Evolutionary conservation across 2,329 filamentous ascomycete species (phyloP).

Genomic region (Capronia coronata): DNA sequence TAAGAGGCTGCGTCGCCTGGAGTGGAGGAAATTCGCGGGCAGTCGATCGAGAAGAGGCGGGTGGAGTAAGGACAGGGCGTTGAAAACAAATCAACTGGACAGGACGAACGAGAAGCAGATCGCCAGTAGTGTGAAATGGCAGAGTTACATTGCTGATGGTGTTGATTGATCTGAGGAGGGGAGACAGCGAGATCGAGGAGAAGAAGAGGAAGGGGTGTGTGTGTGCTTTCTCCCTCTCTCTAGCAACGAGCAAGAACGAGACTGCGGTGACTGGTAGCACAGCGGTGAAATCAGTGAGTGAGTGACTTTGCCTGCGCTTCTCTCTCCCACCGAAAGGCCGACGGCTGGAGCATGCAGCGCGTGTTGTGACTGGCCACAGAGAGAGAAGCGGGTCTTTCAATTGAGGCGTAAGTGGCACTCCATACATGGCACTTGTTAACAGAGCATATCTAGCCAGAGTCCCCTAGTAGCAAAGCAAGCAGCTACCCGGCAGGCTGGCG

Average conservation of each 20-base stretch:
- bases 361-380: neutral
- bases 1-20: constrained; percentile 7
- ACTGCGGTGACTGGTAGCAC: neutral
- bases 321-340: neutral
- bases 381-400: neutral
- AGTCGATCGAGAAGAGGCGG: constrained; percentile 7
- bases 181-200: neutral
- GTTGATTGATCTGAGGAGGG: neutral
- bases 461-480: too few species aligned
- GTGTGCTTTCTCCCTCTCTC: constrained; percentile 3
- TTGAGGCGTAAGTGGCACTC: neutral
- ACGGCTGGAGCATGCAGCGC: neutral
- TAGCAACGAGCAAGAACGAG: neutral
- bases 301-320: neutral
- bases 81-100: constrained; percentile 3
- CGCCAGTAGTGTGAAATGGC: constrained; percentile 12
- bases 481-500: too few species aligned
- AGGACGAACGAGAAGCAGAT: constrained; percentile 1
- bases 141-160: constrained; percentile 14
- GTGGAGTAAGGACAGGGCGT: neutral
- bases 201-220: constrained; percentile 8
- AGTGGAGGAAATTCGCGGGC: constrained; percentile 11
- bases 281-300: neutral
- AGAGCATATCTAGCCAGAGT: too few species aligned
- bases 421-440: neutral